A percentile compares a stretch with the other conserved stretches of the same genome.
These are phyloP conservation scores for Pterocarpus macrocarpus DNA, from an alignment of 306 rosid species.

Conservation along the genomic window DNA sequence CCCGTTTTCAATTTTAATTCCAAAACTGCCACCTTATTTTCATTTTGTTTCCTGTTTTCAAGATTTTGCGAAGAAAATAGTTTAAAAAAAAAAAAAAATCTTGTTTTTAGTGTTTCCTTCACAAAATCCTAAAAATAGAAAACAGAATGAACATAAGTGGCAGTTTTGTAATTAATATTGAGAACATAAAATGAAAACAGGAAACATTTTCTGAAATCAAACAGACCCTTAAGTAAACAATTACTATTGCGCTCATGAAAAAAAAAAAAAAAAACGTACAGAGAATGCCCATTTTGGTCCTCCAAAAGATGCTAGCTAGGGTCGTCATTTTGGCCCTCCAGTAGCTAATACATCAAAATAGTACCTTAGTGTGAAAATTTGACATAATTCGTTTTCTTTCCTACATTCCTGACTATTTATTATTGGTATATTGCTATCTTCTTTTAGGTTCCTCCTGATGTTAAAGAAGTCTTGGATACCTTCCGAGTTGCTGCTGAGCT, in stretches of 20 bases:
- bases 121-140: too few relatives aligned
- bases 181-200: too few relatives aligned
- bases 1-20: too few relatives aligned
- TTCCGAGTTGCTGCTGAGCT: conserved; percentile 88
- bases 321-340: neutral
- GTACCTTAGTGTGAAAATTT: neutral
- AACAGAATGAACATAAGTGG: too few relatives aligned
- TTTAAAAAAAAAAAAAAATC: too few relatives aligned
- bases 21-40: too few relatives aligned
- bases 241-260: neutral
- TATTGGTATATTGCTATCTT: conserved; percentile 34
- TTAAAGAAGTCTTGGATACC: conserved; percentile 85
- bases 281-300: neutral
- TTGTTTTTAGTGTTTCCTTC: too few relatives aligned
- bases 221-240: conserved; percentile 4
- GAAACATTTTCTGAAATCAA: too few relatives aligned
- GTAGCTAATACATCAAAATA: neutral
- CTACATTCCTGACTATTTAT: conserved; percentile 21
- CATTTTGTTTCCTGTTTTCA: too few relatives aligned
- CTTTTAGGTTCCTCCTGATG: conserved; percentile 78
- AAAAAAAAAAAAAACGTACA: neutral
- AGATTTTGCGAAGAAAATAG: too few relatives aligned
- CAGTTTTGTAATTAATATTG: too few relatives aligned
- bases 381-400: conserved; percentile 13
- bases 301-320: neutral